A percentile compares a stretch with the other conserved stretches of the same genome.
phyloP scores from a whole-genome alignment of 371 early-diverging fungal genomes.

The Saksenaea vasiformis region DNA sequence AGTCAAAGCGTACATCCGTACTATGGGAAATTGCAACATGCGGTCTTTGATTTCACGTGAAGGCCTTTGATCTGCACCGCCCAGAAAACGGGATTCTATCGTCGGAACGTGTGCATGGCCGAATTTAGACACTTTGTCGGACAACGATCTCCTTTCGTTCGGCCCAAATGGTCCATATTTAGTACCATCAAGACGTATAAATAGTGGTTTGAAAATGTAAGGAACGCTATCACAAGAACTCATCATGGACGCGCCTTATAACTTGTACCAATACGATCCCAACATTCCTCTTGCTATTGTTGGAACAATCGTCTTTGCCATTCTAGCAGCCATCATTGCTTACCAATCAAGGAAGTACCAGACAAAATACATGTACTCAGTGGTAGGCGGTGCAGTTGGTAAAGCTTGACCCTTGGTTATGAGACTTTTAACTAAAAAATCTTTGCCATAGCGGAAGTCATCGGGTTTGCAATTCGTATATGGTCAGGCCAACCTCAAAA shows the following conservation, averaged over 20 bases:
- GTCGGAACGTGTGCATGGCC: not conserved
- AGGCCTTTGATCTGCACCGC: no score
- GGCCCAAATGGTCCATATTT: not conserved
- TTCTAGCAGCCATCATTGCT: not conserved
- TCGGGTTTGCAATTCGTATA: not conserved
- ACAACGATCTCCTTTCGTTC: not conserved
- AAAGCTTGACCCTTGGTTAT: not conserved
- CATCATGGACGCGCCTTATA: not conserved
- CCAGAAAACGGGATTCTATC: no score
- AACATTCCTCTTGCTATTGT: not conserved
- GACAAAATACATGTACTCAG: slow-evolving; percentile 8
- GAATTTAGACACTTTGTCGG: not conserved
- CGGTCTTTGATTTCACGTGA: no score
- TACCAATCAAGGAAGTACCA: slow-evolving; percentile 6
- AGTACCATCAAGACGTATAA: not conserved
- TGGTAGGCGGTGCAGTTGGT: slow-evolving; percentile 2
- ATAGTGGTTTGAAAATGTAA: not conserved
- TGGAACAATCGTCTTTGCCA: not conserved
- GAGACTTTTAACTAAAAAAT: no score
- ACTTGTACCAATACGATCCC: not conserved
- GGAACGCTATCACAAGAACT: not conserved
- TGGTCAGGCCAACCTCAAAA: slow-evolving; percentile 3
- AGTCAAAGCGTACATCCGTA: no score
- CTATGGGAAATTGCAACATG: no score
- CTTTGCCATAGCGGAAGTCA: no score